Conservation (phyloP, 2,329 filamentous ascomycete species). For the Ophiostoma pallidulum region DNA sequence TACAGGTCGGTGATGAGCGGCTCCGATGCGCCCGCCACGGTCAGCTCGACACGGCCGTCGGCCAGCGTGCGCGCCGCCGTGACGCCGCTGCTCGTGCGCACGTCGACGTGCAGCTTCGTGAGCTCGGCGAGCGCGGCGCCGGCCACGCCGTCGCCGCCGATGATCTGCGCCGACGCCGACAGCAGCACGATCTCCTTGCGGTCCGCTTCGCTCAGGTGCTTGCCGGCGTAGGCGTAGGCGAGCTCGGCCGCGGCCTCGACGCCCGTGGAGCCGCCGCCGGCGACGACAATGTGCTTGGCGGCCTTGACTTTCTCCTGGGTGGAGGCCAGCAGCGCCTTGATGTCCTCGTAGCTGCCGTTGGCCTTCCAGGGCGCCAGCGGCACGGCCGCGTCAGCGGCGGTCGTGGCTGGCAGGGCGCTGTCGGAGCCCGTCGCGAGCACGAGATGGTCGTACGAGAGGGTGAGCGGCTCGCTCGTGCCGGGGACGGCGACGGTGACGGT, state of each 20-base stretch:
- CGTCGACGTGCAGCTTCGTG: constrained; percentile 41
- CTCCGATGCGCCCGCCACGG: constrained; percentile 35
- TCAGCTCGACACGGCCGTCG: constrained; percentile 39
- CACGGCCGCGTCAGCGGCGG: constrained; percentile 26
- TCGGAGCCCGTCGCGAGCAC: constrained; percentile 48
- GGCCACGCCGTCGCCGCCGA: constrained; percentile 36
- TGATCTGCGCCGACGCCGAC: constrained; percentile 32
- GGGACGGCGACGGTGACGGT: constrained; percentile 33
- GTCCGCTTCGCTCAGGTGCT: background rate
- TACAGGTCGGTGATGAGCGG: constrained; percentile 39
- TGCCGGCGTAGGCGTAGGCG: constrained; percentile 35
- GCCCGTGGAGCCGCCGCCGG: constrained; percentile 46
- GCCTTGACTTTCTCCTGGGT: constrained; percentile 32
- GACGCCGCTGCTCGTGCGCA: constrained; percentile 36
- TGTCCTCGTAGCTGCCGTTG: constrained; percentile 36
- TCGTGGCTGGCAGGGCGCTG: constrained; percentile 8
- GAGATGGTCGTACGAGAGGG: constrained; percentile 44
- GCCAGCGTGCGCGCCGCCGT: constrained; percentile 23
- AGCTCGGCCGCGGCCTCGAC: constrained; percentile 48
- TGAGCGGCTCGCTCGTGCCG: constrained; percentile 22
- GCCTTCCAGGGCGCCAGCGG: constrained; percentile 40
- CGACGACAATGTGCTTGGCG: constrained; percentile 46
- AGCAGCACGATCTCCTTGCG: constrained; percentile 39
- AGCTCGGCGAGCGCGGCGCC: constrained; percentile 38
- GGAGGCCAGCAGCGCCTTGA: constrained; percentile 29